These are phyloP conservation scores for Neoarthrinium moseri DNA, from an alignment of 2,329 filamentous ascomycete genomes.

Conservation along the genomic window DNA sequence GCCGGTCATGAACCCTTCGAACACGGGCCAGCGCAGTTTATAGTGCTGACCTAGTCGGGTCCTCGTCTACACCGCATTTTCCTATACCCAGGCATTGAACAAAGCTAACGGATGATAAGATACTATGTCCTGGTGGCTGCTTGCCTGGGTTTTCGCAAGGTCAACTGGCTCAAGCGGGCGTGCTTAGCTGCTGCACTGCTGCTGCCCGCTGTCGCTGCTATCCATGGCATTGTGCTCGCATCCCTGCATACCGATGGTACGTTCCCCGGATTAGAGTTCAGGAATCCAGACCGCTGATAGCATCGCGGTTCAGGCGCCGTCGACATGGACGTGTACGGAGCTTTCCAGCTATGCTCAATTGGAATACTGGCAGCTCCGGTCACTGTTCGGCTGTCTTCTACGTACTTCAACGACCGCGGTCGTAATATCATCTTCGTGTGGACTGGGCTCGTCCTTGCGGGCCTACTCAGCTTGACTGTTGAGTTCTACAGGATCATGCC, in stretches of 20 bases:
- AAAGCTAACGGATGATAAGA: not conserved
- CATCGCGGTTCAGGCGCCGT: not conserved
- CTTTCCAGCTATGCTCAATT: constrained; percentile 66
- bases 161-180: constrained; percentile 5
- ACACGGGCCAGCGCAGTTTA: too few species aligned
- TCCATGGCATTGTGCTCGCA: constrained; percentile 7
- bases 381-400: constrained; percentile 59
- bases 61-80: not conserved
- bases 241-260: constrained; percentile 3
- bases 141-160: constrained; percentile 1
- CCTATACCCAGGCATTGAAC: not conserved
- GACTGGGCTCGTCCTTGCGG: constrained; percentile 60
- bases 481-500: constrained; percentile 60
- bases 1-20: not conserved
- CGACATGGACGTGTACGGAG: constrained; percentile 59
- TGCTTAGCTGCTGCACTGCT: constrained; percentile 5
- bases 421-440: constrained; percentile 67
- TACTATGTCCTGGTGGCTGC: constrained; percentile 6
- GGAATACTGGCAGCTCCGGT: constrained; percentile 64
- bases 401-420: constrained; percentile 63
- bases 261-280: not conserved
- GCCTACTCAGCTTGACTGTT: constrained; percentile 59
- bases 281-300: not conserved
- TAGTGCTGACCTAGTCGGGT: too few species aligned
- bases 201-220: constrained; percentile 3